Base-by-base conservation (phyloP, 306 rosid genomes). In the Fragaria iinumae region DNA sequence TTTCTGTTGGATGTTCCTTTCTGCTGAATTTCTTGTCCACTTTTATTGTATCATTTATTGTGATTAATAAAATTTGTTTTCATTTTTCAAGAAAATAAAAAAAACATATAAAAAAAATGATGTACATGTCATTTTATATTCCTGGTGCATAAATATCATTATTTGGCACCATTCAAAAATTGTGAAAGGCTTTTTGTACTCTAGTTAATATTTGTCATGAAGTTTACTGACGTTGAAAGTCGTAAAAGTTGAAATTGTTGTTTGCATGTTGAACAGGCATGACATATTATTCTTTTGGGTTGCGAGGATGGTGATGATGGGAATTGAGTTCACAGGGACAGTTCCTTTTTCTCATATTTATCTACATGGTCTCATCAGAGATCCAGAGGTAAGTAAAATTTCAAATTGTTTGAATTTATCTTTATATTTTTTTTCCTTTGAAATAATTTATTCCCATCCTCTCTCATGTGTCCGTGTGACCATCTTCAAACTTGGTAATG, bases 241-340 rank as follows among this genome's bases (percentile, higher is more conserved):
- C 78, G 64, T 32, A 10, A 49, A 63, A 63, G 48, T 53, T 77
- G 39, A 81, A 73, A 59, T 23, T 25, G 12, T 79, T 76, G 20
- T 80, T 72, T 77, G 57, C 64, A 76, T 83, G 53, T 77, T 80
- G 83, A 77, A 71, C 92, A 94, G 98, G 91, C 98, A 94, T 77
- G 97, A 94, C 83, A 94, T 94, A 80, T 74, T 94, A 83, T 94
- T 94, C 90, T 94, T 94, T 79, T 94, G 98, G 98, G 98, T 94
- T 79, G 98, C 97, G 66, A 90, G 98, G 83, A 94, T 94, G 98
- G 93, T 91, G 75, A 94, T 94, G 98, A 83, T 94, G 98, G 98
- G 98, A 82, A 90, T 94, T 74, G 97, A 94, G 78, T 90, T 94
- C 86, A 94, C 97, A 0, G 97, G 98, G 49, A 89, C 76, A 45